Conservation (phyloP, 352 stramenopile genomes). For the Phytophthora constricta region DNA sequence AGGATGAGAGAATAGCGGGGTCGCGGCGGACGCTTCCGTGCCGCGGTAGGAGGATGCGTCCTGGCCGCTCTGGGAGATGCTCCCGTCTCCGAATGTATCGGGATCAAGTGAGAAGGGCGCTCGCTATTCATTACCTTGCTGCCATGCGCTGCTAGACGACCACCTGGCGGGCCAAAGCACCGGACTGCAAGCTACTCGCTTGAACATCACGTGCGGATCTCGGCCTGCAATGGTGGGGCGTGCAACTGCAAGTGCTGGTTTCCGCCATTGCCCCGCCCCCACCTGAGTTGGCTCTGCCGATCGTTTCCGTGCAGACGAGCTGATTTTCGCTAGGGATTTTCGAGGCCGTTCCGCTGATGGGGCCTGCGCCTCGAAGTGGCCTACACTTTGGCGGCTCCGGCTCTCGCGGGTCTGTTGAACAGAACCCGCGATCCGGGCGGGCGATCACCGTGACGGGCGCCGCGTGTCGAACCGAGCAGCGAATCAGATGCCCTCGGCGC, state of each 20-base stretch:
- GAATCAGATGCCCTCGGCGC: slow-evolving; percentile 24
- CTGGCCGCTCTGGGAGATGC: too few relatives aligned
- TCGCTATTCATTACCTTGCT: too few relatives aligned
- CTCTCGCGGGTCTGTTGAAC: slow-evolving; percentile 12
- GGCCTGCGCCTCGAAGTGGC: background rate
- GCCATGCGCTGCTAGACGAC: too few relatives aligned
- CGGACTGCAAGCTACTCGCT: too few relatives aligned
- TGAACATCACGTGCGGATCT: too few relatives aligned
- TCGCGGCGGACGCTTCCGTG: background rate
- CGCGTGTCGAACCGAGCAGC: slow-evolving; percentile 17
- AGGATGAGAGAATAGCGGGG: background rate
- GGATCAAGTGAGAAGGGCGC: slow-evolving; percentile 8
- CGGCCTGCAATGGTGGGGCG: too few relatives aligned
- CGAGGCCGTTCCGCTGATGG: slow-evolving; percentile 26
- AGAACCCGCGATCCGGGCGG: too few relatives aligned
- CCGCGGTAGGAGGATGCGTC: slow-evolving; percentile 25
- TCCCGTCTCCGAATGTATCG: slow-evolving; percentile 15
- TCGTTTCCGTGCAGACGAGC: background rate
- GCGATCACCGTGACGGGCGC: slow-evolving; percentile 17
- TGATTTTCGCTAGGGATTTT: background rate
- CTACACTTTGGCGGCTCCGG: slow-evolving; percentile 16
- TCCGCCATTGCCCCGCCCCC: too few relatives aligned
- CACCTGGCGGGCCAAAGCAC: background rate
- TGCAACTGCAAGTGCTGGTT: too few relatives aligned
- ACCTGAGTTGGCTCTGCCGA: too few relatives aligned